Base-by-base conservation (phyloP, 257 asterid species). In the Handroanthus guayacan region DNA sequence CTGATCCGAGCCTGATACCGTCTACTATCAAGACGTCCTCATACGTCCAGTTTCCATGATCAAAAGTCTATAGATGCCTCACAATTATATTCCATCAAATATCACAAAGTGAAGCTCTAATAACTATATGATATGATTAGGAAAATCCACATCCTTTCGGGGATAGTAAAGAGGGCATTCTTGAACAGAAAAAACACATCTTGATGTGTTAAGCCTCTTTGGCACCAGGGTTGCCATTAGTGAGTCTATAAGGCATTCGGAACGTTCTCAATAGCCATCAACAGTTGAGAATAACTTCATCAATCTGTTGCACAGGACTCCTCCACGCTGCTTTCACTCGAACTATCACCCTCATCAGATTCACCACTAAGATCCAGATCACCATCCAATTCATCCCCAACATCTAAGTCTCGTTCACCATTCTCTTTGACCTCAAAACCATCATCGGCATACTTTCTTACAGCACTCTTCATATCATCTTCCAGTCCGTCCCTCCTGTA, bases 401-500 rank as follows among this genome's bases (percentile, higher is more conserved):
- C 31, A 25, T 25, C 31, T 1, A 25, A 25, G 31, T 60, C 74
- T 47, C 50, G 77, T 44, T 58, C 61, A 51, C 51, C 69, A 14
- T 43, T 80, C 60, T 52, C 81, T 45, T 47, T 65, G 39, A 62
- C 69, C 54, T 25, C 71, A 52, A 72, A 74, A 65, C 37, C 78
- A 36, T 73, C 80, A 56, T 80, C 90, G 10, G 50, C 8, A 51
- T 67, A 57, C 14, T 51, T 79, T 65, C 84, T 71, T 71, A 71
- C 58, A 9, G 36, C 76, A 57, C 76, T 54, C 60, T 71, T 77
- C 67, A 16, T 77, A 61, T 81, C 87, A 75, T 84, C 85, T 2
- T 83, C 83, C 36, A 82, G 83, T 5, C 69, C 84, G 41, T 75
- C 63, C 83, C 87, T 86, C 75, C 89, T 71, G 81, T 85, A 87